These are phyloP conservation scores for Microcyclosporella mali DNA, from an alignment of 2,329 filamentous ascomycete genomes.

Conservation along the genomic window DNA sequence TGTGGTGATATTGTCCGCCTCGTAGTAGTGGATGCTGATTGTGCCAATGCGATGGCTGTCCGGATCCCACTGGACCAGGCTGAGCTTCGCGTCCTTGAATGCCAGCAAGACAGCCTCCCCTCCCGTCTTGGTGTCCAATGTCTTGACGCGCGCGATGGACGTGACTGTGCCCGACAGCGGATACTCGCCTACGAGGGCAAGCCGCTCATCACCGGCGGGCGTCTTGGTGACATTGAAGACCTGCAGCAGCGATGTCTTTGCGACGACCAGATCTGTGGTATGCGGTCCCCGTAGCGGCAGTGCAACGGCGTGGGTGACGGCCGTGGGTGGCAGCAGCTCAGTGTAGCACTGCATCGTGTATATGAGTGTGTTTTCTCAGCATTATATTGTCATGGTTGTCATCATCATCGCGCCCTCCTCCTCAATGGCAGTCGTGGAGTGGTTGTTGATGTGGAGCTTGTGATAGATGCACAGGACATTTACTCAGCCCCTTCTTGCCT, in stretches of 20 bases:
- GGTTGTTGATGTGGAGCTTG: too few relatives aligned
- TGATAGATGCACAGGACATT: too few relatives aligned
- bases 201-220: constrained; percentile 44
- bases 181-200: constrained; percentile 81
- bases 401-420: background rate
- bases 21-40: constrained; percentile 95
- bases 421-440: too few relatives aligned
- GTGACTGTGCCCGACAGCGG: constrained; percentile 76
- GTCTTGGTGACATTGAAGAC: constrained; percentile 57
- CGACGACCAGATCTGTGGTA: constrained; percentile 80
- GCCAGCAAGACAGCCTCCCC: constrained; percentile 79
- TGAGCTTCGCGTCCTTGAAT: constrained; percentile 86
- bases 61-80: constrained; percentile 88
- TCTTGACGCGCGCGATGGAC: constrained; percentile 71
- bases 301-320: constrained; percentile 79
- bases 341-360: constrained; percentile 87
- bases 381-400: too few relatives aligned
- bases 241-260: constrained; percentile 87
- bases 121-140: constrained; percentile 65
- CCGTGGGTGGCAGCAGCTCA: constrained; percentile 88
- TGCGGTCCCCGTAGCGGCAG: constrained; percentile 70
- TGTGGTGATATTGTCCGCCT: constrained; percentile 65
- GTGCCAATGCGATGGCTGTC: constrained; percentile 73
- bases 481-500: too few relatives aligned
- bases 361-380: too few relatives aligned